phyloP scores from a whole-genome alignment of 495 filamentous ascomycete genomes.

The Articulospora tetracladia region DNA sequence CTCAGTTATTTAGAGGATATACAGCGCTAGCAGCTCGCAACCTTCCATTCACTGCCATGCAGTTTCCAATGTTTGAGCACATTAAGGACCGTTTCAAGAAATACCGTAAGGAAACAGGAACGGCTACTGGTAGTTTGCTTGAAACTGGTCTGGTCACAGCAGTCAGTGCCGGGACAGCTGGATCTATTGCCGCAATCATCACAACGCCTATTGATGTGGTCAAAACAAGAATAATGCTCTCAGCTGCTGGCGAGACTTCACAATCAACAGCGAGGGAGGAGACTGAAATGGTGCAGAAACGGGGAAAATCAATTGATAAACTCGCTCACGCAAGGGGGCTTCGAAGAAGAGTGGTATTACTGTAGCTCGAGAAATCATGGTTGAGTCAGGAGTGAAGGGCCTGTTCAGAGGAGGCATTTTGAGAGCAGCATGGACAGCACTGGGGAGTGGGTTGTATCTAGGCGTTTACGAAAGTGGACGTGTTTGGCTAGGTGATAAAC shows the following conservation, averaged over 20 bases:
- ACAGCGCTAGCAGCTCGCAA: constrained; percentile 74
- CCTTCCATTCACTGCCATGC: constrained; percentile 79
- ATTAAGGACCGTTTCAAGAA: constrained; percentile 41
- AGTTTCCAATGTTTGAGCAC: constrained; percentile 83
- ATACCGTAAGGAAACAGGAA: constrained; percentile 21
- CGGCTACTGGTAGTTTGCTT: constrained; percentile 31
- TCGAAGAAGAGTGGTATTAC: constrained; percentile 39
- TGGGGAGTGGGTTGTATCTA: constrained; percentile 80
- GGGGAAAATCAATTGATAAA: constrained; percentile 24
- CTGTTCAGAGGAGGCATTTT: constrained; percentile 75
- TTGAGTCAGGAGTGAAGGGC: constrained; percentile 62
- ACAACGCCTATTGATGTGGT: constrained; percentile 84
- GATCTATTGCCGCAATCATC: constrained; percentile 62
- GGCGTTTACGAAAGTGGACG: constrained; percentile 80
- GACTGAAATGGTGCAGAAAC: constrained; percentile 19
- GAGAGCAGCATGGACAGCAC: constrained; percentile 73
- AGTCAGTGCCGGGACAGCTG: constrained; percentile 62
- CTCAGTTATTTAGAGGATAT: constrained; percentile 74
- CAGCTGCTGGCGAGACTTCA: constrained; percentile 34
- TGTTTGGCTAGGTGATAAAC: constrained; percentile 50
- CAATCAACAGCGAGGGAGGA: constrained; percentile 20
- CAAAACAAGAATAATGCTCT: constrained; percentile 75
- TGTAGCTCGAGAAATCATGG: constrained; percentile 59
- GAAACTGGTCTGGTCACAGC: constrained; percentile 70
- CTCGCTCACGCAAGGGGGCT: constrained; percentile 25